Evolutionary conservation across 208 protist genomes (phyloP), one percentile per base, ranked within the genome.

Genomic region (Leishmania arabica): DNA sequence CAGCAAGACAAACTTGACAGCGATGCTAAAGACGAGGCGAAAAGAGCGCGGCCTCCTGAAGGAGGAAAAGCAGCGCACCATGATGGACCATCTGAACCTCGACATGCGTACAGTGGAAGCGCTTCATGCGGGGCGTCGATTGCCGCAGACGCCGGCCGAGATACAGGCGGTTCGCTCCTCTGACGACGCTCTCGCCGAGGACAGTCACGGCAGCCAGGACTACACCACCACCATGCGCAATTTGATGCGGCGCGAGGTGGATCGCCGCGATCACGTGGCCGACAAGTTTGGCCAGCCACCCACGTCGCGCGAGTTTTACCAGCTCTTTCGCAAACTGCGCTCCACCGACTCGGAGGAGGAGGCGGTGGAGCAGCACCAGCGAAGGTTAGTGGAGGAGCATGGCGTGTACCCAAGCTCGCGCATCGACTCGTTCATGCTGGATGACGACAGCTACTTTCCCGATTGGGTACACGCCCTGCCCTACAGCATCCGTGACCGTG

Each of bases 381-480:
- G 70, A 19, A 87, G 93, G 27, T 86, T 98, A 2, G 90, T 92
- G 5, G 92, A 96, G 56, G 93, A 97, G 76, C 86, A 90, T 75
- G 95, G 93, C 40, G 81, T 98, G 64, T 96, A 95, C 78, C 90
- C 95, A 31, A 84, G 80, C 1, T 80, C 86, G 17, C 89, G 95
- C 15, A 89, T 98, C 27, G 95, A 98, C 80, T 91, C 95, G 2
- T 98, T 92, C 79, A 97, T 98, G 93, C 82, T 98, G 34, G 92
- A 95, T 65, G 91, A 98, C 81, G 93, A 95, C 68, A 87, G 82
- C 17, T 94, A 93, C 84, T 98, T 97, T 83, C 95, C 95, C 0
- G 84, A 83, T 1, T 98, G 95, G 93, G 95, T 97, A 54, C 80
- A 94, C 45, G 93, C 87, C n/a, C 86, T 98, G 40, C 92, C 92